Conservation (phyloP, 2,329 filamentous ascomycete genomes). For the Epichloe bromicola region DNA sequence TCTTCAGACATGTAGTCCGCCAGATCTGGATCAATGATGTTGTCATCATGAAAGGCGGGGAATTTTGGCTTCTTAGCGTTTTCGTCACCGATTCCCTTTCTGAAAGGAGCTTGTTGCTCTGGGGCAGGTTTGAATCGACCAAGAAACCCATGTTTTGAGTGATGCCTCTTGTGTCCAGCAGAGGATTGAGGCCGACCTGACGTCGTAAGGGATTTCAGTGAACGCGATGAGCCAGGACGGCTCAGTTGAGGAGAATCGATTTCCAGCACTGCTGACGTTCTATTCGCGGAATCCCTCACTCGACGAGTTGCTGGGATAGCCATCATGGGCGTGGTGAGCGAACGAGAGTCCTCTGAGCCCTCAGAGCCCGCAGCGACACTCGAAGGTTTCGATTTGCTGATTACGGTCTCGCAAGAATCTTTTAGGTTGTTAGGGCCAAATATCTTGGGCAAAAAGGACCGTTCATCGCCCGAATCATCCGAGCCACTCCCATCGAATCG, state of each 20-base stretch:
- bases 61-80: constrained; percentile 51
- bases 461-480: constrained; percentile 74
- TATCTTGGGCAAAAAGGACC: constrained; percentile 53
- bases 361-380: constrained; percentile 28
- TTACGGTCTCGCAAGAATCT: constrained; percentile 4
- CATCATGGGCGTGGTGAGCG: constrained; percentile 57
- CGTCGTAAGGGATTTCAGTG: constrained; percentile 62
- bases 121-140: constrained; percentile 55
- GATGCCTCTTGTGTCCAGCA: constrained; percentile 66
- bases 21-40: constrained; percentile 93
- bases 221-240: constrained; percentile 87
- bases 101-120: constrained; percentile 81
- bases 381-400: constrained; percentile 4
- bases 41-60: constrained; percentile 94
- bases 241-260: constrained; percentile 74
- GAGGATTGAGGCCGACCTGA: constrained; percentile 60
- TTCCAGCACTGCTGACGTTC: constrained; percentile 80
- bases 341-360: constrained; percentile 34
- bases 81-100: constrained; percentile 56
- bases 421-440: constrained; percentile 34
- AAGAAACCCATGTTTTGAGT: constrained; percentile 76
- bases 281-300: constrained; percentile 58
- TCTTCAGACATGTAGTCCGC: constrained; percentile 94
- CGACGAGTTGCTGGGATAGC: constrained; percentile 53
- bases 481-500: constrained; percentile 78